These are phyloP conservation scores for Geosmithia morbida DNA, from an alignment of 2,329 filamentous ascomycete species.

Conservation along the genomic window DNA sequence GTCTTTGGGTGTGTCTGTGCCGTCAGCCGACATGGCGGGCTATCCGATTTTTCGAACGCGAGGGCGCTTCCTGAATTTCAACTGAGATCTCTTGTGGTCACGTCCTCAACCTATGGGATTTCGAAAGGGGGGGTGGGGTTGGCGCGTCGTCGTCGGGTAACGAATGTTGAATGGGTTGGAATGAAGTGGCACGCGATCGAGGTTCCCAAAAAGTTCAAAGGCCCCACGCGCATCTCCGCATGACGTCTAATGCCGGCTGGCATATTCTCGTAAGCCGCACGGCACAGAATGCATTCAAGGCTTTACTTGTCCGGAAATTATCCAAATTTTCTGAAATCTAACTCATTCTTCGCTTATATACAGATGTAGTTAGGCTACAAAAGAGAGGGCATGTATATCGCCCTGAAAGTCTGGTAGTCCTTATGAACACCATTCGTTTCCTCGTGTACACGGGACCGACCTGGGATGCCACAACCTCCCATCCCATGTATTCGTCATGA, in stretches of 20 bases:
- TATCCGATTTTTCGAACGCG: not conserved
- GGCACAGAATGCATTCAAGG: not conserved
- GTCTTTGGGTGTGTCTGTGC: slow-evolving; percentile 6
- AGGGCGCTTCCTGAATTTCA: no score
- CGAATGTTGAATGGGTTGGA: not conserved
- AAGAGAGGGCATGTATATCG: not conserved
- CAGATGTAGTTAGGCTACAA: not conserved
- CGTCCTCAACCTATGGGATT: not conserved
- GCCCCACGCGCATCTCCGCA: not conserved
- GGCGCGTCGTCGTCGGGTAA: not conserved
- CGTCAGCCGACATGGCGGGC: not conserved
- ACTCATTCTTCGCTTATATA: not conserved
- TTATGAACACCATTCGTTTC: not conserved
- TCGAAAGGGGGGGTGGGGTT: not conserved
- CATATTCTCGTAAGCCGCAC: not conserved
- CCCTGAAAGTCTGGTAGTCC: not conserved
- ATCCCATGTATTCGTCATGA: not conserved
- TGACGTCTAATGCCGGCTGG: not conserved
- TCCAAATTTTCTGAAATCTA: not conserved
- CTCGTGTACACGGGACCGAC: not conserved
- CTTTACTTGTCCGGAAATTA: not conserved
- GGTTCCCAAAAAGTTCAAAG: not conserved
- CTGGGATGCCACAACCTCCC: not conserved
- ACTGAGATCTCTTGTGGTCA: no score
- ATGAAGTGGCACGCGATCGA: not conserved